Conservation (phyloP, 2,329 filamentous ascomycete genomes). For the Stenocarpella maydis region DNA sequence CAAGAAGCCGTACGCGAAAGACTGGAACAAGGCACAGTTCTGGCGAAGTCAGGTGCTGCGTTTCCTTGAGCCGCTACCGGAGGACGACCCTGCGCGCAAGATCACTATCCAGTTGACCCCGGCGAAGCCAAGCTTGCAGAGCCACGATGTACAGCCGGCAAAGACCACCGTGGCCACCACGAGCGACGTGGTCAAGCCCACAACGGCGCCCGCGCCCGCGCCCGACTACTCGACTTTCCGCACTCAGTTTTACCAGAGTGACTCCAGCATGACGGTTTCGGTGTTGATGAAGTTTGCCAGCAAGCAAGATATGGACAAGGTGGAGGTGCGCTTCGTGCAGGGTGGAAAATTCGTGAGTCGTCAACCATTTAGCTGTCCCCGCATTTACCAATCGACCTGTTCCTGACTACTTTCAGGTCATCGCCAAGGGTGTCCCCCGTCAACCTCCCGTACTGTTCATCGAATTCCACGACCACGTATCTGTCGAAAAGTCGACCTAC, state of each 20-base stretch:
- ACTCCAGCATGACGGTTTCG: constrained; percentile 46
- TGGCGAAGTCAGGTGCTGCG: constrained; percentile 58
- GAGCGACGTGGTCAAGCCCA: neutral
- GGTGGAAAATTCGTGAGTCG: neutral
- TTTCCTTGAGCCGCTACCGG: constrained; percentile 53
- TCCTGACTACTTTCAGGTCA: neutral
- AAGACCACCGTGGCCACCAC: neutral
- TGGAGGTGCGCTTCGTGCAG: constrained; percentile 23
- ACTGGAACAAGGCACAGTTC: constrained; percentile 53
- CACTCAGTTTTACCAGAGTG: constrained; percentile 52
- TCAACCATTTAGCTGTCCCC: too few relatives aligned
- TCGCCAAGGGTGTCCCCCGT: constrained; percentile 21
- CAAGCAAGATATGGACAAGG: constrained; percentile 40
- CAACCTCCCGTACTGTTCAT: constrained; percentile 30
- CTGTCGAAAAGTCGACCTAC: constrained; percentile 37
- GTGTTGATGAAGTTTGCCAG: constrained; percentile 51
- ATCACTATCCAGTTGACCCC: constrained; percentile 49
- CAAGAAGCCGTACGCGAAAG: constrained; percentile 39
- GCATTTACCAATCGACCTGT: accelerated
- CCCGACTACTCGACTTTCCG: constrained; percentile 41
- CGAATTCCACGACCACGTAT: constrained; percentile 40
- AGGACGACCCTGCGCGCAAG: constrained; percentile 56
- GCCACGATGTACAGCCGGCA: constrained; percentile 9
- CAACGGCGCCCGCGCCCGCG: neutral
- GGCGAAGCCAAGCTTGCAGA: constrained; percentile 37